A percentile compares a stretch with the other conserved stretches of the same genome.
Conservation (phyloP, 2,329 filamentous ascomycete genomes). For the Elsinoe australis region DNA sequence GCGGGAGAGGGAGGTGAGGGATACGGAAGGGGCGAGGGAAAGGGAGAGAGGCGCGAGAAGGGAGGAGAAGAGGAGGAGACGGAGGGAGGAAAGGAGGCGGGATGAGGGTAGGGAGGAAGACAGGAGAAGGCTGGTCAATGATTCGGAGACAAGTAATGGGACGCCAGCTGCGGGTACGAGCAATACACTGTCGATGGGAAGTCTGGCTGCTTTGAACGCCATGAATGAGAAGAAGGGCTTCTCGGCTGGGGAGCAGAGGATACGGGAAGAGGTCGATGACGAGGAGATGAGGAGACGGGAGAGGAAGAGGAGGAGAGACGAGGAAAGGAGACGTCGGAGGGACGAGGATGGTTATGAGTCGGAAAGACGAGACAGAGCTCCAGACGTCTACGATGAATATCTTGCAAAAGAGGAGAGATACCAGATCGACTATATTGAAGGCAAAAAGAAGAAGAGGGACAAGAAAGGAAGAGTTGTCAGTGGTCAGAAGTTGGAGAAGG, state of each 20-base stretch:
- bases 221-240: conserved; percentile 18
- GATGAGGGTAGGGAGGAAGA: conserved; percentile 21
- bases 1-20: conserved; percentile 24
- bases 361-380: conserved; percentile 36
- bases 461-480: conserved; percentile 39
- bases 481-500: conserved; percentile 39
- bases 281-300: conserved; percentile 15
- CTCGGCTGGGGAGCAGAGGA: conserved; percentile 11
- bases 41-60: conserved; percentile 21
- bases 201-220: conserved; percentile 59
- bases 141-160: neutral
- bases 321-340: conserved; percentile 27
- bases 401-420: conserved; percentile 20
- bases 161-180: conserved; percentile 20
- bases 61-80: conserved; percentile 23
- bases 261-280: conserved; percentile 13
- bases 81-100: conserved; percentile 22
- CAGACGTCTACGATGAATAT: conserved; percentile 16
- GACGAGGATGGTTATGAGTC: conserved; percentile 36
- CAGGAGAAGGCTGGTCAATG: conserved; percentile 2
- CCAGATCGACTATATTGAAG: conserved; percentile 15
- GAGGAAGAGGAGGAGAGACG: conserved; percentile 17
- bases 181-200: conserved; percentile 45
- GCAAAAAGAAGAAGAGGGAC: conserved; percentile 1
- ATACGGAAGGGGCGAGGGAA: neutral